Conservation (phyloP, 2,329 filamentous ascomycete genomes). For the Alternaria ethzedia region DNA sequence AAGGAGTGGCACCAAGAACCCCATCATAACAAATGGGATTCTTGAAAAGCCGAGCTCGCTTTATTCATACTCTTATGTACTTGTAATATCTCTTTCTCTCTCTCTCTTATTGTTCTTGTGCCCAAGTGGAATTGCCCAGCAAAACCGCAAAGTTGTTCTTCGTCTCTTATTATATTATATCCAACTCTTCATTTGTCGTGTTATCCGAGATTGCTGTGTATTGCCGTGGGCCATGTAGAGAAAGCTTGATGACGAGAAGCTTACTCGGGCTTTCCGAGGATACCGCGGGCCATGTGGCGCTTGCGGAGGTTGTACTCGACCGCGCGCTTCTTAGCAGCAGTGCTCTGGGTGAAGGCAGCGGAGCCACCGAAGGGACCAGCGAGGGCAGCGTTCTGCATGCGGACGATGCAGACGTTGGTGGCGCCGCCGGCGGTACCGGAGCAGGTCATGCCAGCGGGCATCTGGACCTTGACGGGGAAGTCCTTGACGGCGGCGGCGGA, state of each 20-base stretch:
- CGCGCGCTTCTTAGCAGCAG: conserved; percentile 66
- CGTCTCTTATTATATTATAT: neutral
- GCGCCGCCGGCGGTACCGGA: conserved; percentile 64
- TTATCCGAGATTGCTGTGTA: neutral
- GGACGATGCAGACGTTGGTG: conserved; percentile 68
- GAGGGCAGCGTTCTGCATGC: conserved; percentile 66
- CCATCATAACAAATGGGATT: neutral
- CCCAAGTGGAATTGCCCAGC: neutral
- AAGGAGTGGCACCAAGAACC: neutral
- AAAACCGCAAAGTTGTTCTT: conserved; percentile 4
- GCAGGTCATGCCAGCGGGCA: conserved; percentile 73
- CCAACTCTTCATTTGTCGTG: neutral
- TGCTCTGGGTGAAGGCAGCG: conserved; percentile 68
- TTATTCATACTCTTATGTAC: neutral
- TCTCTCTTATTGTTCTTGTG: neutral
- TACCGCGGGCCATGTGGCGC: conserved; percentile 45
- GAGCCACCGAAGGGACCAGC: conserved; percentile 73
- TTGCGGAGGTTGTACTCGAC: conserved; percentile 60
- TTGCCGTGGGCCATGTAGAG: no score
- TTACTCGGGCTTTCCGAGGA: conserved; percentile 40
- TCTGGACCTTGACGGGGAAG: conserved; percentile 69
- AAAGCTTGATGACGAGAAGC: neutral
- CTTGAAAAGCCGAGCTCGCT: neutral
- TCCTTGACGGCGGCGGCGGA: conserved; percentile 67
- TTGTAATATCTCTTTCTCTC: neutral